Percentiles rank a stretch among this genome's conserved stretches.
These are phyloP conservation scores for Rhododendron mucronatum DNA, from an alignment of 148 eudicot genomes.

Conservation along the genomic window DNA sequence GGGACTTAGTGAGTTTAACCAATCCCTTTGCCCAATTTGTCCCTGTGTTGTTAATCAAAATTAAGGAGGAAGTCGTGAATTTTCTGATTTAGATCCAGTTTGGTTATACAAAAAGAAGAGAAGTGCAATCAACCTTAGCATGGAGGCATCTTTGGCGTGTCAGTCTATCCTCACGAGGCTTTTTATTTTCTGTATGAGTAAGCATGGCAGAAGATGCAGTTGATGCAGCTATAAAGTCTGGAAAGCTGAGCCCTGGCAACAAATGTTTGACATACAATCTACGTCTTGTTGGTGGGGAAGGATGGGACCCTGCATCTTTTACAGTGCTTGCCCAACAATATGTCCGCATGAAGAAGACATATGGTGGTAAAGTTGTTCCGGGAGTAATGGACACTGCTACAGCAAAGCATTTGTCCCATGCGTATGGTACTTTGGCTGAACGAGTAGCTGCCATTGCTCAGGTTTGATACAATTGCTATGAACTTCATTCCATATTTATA, in stretches of 20 bases:
- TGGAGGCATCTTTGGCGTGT: not conserved
- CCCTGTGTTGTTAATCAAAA: not conserved
- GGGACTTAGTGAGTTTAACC: not conserved
- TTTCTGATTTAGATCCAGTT: not conserved
- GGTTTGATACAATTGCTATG: not conserved
- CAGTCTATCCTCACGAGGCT: not conserved
- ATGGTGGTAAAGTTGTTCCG: conserved; percentile 73
- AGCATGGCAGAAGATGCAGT: conserved; percentile 99
- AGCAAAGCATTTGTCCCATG: conserved; percentile 87
- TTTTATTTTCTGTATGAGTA: conserved; percentile 1
- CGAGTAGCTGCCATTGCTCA: conserved; percentile 81
- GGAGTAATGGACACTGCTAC: conserved; percentile 91
- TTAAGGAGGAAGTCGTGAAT: not conserved
- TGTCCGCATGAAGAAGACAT: conserved; percentile 66
- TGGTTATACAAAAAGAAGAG: not conserved
- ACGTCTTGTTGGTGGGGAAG: conserved; percentile 69
- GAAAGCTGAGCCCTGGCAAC: conserved; percentile 59
- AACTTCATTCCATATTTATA: not conserved
- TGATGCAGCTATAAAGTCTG: conserved; percentile 79
- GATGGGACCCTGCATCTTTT: conserved; percentile 87
- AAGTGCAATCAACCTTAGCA: not conserved
- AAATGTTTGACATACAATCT: conserved; percentile 62
- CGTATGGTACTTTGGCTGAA: conserved; percentile 83
- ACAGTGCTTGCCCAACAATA: conserved; percentile 86
- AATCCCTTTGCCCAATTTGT: not conserved